Evolutionary conservation across 2,329 filamentous ascomycete species (phyloP).

Genomic region (Penicillium verrucosum): DNA sequence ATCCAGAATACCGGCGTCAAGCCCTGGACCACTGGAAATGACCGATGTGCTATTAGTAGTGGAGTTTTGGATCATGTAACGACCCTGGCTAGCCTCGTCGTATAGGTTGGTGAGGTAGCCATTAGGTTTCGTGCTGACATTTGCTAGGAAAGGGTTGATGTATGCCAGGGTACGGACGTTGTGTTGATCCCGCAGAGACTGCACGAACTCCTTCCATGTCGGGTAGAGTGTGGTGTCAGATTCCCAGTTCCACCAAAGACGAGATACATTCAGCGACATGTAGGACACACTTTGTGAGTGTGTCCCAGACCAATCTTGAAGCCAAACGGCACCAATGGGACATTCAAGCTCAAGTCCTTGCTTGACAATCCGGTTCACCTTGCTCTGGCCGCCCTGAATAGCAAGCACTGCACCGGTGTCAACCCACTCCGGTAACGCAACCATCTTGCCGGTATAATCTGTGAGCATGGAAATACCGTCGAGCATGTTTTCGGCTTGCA

Average conservation of each 20-base stretch:
- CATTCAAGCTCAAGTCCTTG: conserved; percentile 28
- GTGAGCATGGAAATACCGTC: conserved; percentile 35
- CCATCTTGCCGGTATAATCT: conserved; percentile 34
- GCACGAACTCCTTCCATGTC: conserved; percentile 35
- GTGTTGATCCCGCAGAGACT: conserved; percentile 30
- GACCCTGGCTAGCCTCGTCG: conserved; percentile 28
- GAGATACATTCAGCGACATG: conserved; percentile 31
- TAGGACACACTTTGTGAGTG: conserved; percentile 34
- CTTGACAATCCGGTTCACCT: conserved; percentile 35
- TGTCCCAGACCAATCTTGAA: conserved; percentile 39
- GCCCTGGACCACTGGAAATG: conserved; percentile 37
- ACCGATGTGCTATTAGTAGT: conserved; percentile 33
- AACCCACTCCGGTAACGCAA: conserved; percentile 29
- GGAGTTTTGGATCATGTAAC: conserved; percentile 35
- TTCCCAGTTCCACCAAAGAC: conserved; percentile 44
- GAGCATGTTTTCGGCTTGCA: conserved; percentile 27
- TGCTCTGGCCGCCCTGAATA: conserved; percentile 38
- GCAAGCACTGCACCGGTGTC: conserved; percentile 36
- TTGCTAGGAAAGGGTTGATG: conserved; percentile 37
- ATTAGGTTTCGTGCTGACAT: conserved; percentile 34
- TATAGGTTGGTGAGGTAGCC: conserved; percentile 33
- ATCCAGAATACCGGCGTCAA: conserved; percentile 38
- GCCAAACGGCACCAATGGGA: conserved; percentile 37
- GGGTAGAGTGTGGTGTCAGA: conserved; percentile 35
- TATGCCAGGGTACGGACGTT: conserved; percentile 33